These are phyloP conservation scores for Cryphonectria parasitica DNA, from an alignment of 2,329 filamentous ascomycete species.

Conservation along the genomic window DNA sequence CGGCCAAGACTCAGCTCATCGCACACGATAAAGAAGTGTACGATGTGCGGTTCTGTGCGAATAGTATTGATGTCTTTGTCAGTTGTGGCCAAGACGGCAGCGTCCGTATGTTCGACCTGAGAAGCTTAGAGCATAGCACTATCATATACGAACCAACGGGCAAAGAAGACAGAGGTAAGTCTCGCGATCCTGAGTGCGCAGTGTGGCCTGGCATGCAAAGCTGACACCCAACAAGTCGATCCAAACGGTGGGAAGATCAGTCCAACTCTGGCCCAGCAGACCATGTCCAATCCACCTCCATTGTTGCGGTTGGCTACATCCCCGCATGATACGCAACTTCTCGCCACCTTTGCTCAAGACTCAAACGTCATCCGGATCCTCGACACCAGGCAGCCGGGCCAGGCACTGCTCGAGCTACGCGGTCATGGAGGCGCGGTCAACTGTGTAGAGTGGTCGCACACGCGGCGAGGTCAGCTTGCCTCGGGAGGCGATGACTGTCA, in stretches of 20 bases:
- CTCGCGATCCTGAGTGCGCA: constrained; percentile 13
- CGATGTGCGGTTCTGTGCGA: constrained; percentile 96
- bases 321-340: constrained; percentile 90
- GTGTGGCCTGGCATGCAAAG: background rate
- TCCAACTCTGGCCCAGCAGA: constrained; percentile 76
- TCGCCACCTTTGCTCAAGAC: constrained; percentile 96
- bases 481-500: constrained; percentile 91
- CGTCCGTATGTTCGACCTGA: constrained; percentile 97
- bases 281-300: constrained; percentile 76
- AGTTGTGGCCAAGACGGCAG: constrained; percentile 97
- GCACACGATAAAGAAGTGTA: constrained; percentile 99
- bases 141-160: constrained; percentile 98
- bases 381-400: constrained; percentile 93
- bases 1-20: constrained; percentile 96
- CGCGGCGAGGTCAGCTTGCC: constrained; percentile 82
- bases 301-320: constrained; percentile 84
- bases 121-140: constrained; percentile 95
- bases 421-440: constrained; percentile 87
- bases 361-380: constrained; percentile 91
- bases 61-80: constrained; percentile 98
- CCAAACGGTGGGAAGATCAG: constrained; percentile 67
- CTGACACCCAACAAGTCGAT: constrained; percentile 42
- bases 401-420: constrained; percentile 89
- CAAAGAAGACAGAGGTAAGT: constrained; percentile 74
- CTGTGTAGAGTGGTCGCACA: constrained; percentile 94